Base-by-base conservation (phyloP, 129 eudicot genomes). In the Artemisia annua region DNA sequence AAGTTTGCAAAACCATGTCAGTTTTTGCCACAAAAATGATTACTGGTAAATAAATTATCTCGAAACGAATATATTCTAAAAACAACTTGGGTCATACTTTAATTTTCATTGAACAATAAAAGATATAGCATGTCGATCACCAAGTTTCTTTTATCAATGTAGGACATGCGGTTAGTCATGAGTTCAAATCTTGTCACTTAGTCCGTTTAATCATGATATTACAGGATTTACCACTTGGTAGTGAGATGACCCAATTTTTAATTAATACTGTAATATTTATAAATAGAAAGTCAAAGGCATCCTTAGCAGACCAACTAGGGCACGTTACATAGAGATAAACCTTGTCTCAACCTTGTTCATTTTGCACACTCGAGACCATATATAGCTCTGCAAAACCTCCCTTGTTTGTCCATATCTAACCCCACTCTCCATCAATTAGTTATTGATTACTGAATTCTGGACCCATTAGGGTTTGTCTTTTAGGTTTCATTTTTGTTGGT, bases 271-370 rank as follows among this genome's bases (percentile, higher is more conserved):
- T 51, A 12, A 18, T 51, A 70, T 52, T 50, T 48, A 62, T 56
- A 57, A 11, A 51, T 49, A 60, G 13, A 83, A 78, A 82, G 95
- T 85, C 88, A 85, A 87, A 81, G 84, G 15, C 78, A 80, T 67
- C 85, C 77, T 81, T 59, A 76, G 53, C 72, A 86, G 52, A 77
- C 80, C 73, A 76, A 66, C 70, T 63, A 30, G 79, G 84, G 75
- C 74, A 76, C 77, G 82, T 75, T 69, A 69, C 73, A 79, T 46
- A 81, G 71, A 70, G 84, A 71, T 63, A 79, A 60, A 32, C 69
- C 35, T 28, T 2, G 48, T 70, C 54, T 50, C 75, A 74, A 77
- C 63, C 71, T 78, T 70, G 50, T 62, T 72, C 73, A 48, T 67
- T 32, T 60, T 58, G 53, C 50, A 76, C 15, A 74, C 19, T 49